These are phyloP conservation scores for Aspergillus udagawae DNA, from an alignment of 2,329 filamentous ascomycete genomes.

Conservation along the genomic window DNA sequence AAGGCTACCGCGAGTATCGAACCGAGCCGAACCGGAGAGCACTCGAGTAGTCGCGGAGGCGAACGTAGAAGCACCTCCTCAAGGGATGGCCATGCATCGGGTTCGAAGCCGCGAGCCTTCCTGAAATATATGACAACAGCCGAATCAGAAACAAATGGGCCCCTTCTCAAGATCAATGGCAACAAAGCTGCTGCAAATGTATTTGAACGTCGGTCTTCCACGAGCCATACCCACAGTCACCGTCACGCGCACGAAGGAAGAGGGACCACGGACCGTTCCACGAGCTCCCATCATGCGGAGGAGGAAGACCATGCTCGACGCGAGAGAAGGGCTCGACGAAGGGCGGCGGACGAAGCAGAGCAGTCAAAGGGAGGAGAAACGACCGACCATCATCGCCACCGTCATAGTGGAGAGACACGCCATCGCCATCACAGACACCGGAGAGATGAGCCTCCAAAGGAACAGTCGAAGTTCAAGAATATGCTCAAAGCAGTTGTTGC, in stretches of 20 bases:
- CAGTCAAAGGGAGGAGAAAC: constrained; percentile 15
- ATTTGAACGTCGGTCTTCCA: constrained; percentile 30
- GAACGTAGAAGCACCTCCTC: constrained; percentile 26
- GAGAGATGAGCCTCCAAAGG: constrained; percentile 25
- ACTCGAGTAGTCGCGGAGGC: constrained; percentile 21
- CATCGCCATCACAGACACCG: constrained; percentile 25
- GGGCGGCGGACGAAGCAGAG: constrained; percentile 13
- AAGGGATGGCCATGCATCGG: constrained; percentile 19
- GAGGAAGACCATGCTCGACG: constrained; percentile 25
- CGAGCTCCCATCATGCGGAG: constrained; percentile 24
- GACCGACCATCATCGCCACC: constrained; percentile 20
- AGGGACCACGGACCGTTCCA: constrained; percentile 21
- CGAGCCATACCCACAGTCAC: constrained; percentile 25
- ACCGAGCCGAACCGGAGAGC: constrained; percentile 18
- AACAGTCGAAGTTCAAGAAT: constrained; percentile 28
- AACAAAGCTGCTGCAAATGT: constrained; percentile 28
- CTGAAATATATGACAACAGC: constrained; percentile 37
- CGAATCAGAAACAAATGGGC: constrained; percentile 38
- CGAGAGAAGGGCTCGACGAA: constrained; percentile 21
- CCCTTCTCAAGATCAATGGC: constrained; percentile 37
- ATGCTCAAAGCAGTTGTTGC: constrained; percentile 28
- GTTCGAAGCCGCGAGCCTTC: constrained; percentile 25
- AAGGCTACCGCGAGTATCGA: constrained; percentile 4
- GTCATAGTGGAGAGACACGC: constrained; percentile 18
- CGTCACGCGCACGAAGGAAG: constrained; percentile 23